phyloP scores from a whole-genome alignment of 495 filamentous ascomycete species.

The Mycothermus thermophilus region DNA sequence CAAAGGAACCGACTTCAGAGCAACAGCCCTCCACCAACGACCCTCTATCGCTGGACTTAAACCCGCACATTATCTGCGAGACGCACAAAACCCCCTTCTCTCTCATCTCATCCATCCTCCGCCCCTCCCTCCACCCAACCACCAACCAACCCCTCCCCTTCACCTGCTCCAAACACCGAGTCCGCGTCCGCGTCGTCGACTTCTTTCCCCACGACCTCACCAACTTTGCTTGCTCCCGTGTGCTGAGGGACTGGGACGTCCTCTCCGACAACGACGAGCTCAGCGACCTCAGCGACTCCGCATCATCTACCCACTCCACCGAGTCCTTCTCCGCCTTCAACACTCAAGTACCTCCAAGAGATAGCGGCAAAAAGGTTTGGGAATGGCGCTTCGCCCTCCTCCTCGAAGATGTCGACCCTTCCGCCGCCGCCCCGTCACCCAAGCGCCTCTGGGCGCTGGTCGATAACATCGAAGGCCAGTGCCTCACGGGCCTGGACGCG shows the following conservation, averaged over 20 bases:
- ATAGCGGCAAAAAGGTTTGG: conserved; percentile 37
- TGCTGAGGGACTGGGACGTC: conserved; percentile 28
- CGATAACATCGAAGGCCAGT: conserved; percentile 47
- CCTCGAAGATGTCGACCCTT: conserved; percentile 43
- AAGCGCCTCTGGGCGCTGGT: conserved; percentile 54
- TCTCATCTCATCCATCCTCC: conserved; percentile 37
- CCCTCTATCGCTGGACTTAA: conserved; percentile 14
- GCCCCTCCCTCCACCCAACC: conserved; percentile 23
- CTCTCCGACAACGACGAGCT: conserved; percentile 29
- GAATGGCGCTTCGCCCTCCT: conserved; percentile 68
- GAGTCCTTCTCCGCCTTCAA: conserved; percentile 3
- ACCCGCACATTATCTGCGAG: conserved; percentile 34
- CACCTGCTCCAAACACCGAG: conserved; percentile 55
- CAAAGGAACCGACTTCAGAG: conserved; percentile 13
- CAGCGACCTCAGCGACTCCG: conserved; percentile 15
- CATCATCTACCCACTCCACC: not conserved
- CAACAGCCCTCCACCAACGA: conserved; percentile 8
- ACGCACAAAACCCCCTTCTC: conserved; percentile 22
- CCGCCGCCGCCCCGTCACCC: conserved; percentile 12
- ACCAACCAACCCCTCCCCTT: conserved; percentile 41
- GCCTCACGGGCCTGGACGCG: conserved; percentile 52
- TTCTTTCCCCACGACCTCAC: conserved; percentile 59
- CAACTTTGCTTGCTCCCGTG: conserved; percentile 52
- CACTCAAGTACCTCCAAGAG: too few species aligned
- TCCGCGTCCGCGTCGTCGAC: conserved; percentile 61